These are phyloP conservation scores for Leccinellum albellum DNA, from an alignment of 768 basidiomycete genomes.

Conservation along the genomic window DNA sequence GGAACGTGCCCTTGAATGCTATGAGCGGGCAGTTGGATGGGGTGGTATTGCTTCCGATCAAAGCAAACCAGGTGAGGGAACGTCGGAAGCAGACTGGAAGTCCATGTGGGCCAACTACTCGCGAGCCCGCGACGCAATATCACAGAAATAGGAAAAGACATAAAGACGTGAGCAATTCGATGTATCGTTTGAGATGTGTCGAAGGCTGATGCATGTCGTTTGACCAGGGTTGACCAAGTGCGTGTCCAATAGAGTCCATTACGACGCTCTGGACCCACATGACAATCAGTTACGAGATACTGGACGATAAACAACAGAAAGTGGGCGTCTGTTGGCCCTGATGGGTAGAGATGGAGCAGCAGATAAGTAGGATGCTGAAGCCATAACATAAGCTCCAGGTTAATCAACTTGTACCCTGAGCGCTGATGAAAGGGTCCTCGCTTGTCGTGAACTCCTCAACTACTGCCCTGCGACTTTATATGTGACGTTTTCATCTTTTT, in stretches of 20 bases:
- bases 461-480: too few species aligned
- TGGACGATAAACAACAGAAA: not conserved
- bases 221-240: not conserved
- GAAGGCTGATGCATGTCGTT: not conserved
- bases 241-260: not conserved
- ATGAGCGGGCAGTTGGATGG: conserved; percentile 68
- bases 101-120: conserved; percentile 58
- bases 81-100: conserved; percentile 58
- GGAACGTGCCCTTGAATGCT: conserved; percentile 53
- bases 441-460: too few species aligned
- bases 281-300: too few species aligned
- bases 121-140: conserved; percentile 38
- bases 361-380: too few species aligned
- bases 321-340: too few species aligned
- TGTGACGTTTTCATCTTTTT: too few species aligned
- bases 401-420: too few species aligned
- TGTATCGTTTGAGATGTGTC: not conserved
- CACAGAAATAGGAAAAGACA: conserved; percentile 3
- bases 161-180: not conserved
- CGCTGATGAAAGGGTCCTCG: too few species aligned
- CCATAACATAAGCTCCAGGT: too few species aligned
- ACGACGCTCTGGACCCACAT: too few species aligned
- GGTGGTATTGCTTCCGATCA: conserved; percentile 45
- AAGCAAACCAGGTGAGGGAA: conserved; percentile 47
- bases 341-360: too few species aligned